Percentiles rank a stretch among this genome's conserved stretches.
phyloP scores from a whole-genome alignment of 2,329 filamentous ascomycete genomes.

The Arthrinium puccinioides region DNA sequence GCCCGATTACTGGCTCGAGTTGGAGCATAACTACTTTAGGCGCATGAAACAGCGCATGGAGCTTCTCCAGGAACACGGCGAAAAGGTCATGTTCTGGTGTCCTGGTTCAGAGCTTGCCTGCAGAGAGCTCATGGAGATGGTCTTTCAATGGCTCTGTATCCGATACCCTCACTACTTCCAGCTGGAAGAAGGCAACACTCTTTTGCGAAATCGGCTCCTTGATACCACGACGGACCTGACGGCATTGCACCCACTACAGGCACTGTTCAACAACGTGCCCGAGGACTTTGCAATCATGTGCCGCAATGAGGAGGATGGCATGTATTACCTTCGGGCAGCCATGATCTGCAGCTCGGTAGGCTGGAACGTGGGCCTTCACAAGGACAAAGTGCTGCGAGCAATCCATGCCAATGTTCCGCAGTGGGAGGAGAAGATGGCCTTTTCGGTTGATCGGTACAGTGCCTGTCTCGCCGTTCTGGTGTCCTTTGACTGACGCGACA shows the following conservation, averaged over 20 bases:
- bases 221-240: conserved; percentile 53
- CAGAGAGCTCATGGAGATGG: conserved; percentile 86
- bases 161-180: conserved; percentile 72
- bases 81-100: conserved; percentile 56
- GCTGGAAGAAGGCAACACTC: conserved; percentile 42
- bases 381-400: conserved; percentile 62
- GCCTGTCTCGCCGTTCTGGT: too few relatives aligned
- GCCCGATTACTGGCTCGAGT: conserved; percentile 81
- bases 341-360: conserved; percentile 73
- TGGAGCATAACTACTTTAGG: conserved; percentile 64
- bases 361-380: conserved; percentile 56
- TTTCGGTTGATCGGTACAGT: conserved; percentile 73
- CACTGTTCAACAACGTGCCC: conserved; percentile 70
- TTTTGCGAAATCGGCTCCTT: conserved; percentile 65
- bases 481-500: neutral
- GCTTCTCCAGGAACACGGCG: conserved; percentile 57
- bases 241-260: conserved; percentile 55
- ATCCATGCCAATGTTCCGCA: conserved; percentile 74
- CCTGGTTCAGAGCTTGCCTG: conserved; percentile 73
- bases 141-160: conserved; percentile 68
- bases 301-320: conserved; percentile 61
- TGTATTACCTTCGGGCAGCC: conserved; percentile 69
- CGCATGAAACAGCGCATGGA: conserved; percentile 62
- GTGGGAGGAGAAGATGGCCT: conserved; percentile 81
- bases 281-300: conserved; percentile 79